Base-by-base conservation (phyloP, 371 early-diverging fungal species). In the Nematocida sp. region DNA sequence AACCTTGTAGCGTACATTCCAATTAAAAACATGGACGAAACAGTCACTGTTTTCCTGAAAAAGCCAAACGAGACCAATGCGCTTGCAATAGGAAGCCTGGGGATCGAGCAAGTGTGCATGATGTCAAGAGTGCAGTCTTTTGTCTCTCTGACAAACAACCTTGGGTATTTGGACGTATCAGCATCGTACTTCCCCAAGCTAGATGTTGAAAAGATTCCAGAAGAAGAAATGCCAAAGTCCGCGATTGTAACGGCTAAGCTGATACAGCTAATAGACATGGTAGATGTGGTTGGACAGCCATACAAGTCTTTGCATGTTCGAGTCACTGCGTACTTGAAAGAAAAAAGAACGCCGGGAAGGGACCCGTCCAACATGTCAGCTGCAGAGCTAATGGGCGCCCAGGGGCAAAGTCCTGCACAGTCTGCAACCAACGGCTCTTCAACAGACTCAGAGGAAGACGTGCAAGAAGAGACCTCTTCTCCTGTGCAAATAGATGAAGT, bases 191-290 rank as follows among this genome's bases (percentile, higher is more conserved):
- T 56, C 48, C 74, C 74, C 21, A 70, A 70, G 58, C 43, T 70
- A 38, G 50, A 70, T 32, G 62, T 70, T 15, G 74, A 51, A 11
- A 70, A 46, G 3, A 41, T 62, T 2, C 27, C 50, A 36, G 50
- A 67, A 17, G 45, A 63, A 21, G 55, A 77, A 19, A 63, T 5
- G 19, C 56, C 75, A 27, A 75, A 66, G 38, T 70, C 75, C 32
- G 78, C 78, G 0, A 64, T 78, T 43, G 76, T 84, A 1, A 78
- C 52, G 32, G 50, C 82, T 40, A 77, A 64, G 58, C n/a, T 82
- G 1, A 63, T 77, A 8, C 65, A 67, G 1, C 57, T 81, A 48
- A 79, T 78, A 52, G 79, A 84, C 64, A 57, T 84, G 49, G 62
- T 70, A 27, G 74, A 70, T 60, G 37, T 36, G 2, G 4, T 60